Evolutionary conservation across 805 yeast species (phyloP).

Genomic region (Clavispora santaluciae): DNA sequence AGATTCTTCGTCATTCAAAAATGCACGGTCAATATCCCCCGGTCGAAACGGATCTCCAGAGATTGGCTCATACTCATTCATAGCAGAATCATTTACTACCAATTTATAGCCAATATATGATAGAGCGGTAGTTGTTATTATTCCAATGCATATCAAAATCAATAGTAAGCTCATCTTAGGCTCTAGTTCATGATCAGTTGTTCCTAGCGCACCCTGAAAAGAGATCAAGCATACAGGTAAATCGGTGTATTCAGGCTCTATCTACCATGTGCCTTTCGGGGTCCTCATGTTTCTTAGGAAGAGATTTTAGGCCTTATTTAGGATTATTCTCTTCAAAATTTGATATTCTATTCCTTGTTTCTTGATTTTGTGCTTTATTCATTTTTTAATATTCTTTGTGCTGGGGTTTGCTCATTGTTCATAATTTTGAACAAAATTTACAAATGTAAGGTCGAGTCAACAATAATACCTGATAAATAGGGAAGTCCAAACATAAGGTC

Average conservation of each 20-base stretch:
- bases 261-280: too few relatives aligned
- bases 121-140: background rate
- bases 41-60: constrained; percentile 5
- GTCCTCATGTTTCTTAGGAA: too few relatives aligned
- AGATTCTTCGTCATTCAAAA: constrained; percentile 37
- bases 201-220: constrained; percentile 1
- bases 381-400: too few relatives aligned
- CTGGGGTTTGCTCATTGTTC: too few relatives aligned
- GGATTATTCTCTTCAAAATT: too few relatives aligned
- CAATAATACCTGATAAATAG: too few relatives aligned
- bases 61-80: background rate
- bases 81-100: background rate
- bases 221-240: background rate
- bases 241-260: background rate
- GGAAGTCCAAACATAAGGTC: too few relatives aligned
- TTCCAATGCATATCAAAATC: background rate
- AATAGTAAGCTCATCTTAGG: background rate
- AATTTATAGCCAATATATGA: background rate
- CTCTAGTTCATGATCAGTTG: background rate
- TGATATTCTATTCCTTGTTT: too few relatives aligned
- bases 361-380: too few relatives aligned
- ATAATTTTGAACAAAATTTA: too few relatives aligned
- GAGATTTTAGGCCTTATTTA: too few relatives aligned
- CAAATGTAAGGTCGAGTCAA: too few relatives aligned
- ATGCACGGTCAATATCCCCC: constrained; percentile 31